Conservation (phyloP, 2,329 filamentous ascomycete species). For the Neofusicoccum kwambonambiense region DNA sequence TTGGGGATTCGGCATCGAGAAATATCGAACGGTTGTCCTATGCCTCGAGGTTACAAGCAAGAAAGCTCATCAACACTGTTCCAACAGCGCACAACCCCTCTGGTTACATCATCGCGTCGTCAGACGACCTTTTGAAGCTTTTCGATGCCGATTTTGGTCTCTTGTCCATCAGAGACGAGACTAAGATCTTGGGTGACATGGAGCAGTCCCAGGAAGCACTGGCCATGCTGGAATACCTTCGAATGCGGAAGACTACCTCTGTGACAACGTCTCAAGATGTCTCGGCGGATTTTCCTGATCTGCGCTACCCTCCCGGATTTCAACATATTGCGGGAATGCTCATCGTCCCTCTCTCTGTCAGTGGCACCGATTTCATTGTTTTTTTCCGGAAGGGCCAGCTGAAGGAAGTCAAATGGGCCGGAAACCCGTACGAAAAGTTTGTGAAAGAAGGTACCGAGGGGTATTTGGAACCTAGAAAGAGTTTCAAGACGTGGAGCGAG, state of each 20-base stretch:
- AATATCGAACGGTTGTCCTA: conserved; percentile 89
- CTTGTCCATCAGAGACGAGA: conserved; percentile 82
- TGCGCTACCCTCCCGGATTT: conserved; percentile 78
- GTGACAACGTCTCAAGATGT: conserved; percentile 79
- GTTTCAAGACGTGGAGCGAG: conserved; percentile 80
- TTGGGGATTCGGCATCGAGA: conserved; percentile 80
- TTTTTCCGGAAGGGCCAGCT: conserved; percentile 80
- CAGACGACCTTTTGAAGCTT: conserved; percentile 76
- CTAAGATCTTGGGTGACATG: conserved; percentile 75
- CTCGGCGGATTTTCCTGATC: conserved; percentile 72
- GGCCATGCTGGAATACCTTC: conserved; percentile 80
- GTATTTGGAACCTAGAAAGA: conserved; percentile 74
- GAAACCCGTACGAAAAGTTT: conserved; percentile 79
- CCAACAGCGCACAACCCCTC: conserved; percentile 79
- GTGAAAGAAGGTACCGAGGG: conserved; percentile 69
- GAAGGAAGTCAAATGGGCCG: conserved; percentile 80
- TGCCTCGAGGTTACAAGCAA: conserved; percentile 76
- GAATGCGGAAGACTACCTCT: conserved; percentile 70
- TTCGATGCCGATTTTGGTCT: conserved; percentile 88
- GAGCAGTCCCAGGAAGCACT: conserved; percentile 79
- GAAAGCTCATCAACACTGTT: conserved; percentile 83
- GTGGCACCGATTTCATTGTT: conserved; percentile 81
- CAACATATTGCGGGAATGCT: conserved; percentile 73
- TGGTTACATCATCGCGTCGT: conserved; percentile 86
- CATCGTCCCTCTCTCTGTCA: conserved; percentile 74